These are phyloP conservation scores for Colletotrichum salicis DNA, from an alignment of 2,329 filamentous ascomycete genomes.

Conservation along the genomic window DNA sequence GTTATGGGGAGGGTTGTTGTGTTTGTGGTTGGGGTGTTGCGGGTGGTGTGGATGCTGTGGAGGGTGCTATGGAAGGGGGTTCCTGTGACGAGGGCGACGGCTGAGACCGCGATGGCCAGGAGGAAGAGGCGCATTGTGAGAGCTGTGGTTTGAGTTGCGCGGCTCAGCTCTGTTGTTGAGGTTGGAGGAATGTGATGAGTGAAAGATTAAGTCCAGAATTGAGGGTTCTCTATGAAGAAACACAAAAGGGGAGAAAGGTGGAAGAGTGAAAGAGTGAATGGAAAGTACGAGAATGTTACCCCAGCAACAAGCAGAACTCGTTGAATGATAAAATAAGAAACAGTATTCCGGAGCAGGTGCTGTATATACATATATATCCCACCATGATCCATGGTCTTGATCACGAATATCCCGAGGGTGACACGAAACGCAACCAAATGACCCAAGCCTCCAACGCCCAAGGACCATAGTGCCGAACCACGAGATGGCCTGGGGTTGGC, in stretches of 20 bases:
- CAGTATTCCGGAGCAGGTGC: neutral
- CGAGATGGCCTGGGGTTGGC: neutral
- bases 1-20: constrained; percentile 14
- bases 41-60: neutral
- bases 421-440: neutral
- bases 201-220: neutral
- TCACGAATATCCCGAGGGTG: neutral
- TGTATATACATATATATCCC: neutral
- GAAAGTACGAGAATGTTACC: neutral
- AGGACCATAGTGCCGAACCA: neutral
- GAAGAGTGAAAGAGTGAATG: neutral
- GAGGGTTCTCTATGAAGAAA: neutral
- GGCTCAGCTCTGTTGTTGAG: neutral
- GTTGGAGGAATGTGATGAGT: neutral
- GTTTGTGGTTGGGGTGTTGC: neutral
- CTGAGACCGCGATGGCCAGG: neutral
- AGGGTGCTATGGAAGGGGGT: neutral
- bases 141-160: neutral
- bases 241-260: neutral
- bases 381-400: neutral
- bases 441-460: neutral
- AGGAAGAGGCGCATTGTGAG: constrained; percentile 12
- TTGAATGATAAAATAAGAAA: too few relatives aligned
- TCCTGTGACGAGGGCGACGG: neutral
- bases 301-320: neutral